These are phyloP conservation scores for Trichodelitschia bisporula DNA, from an alignment of 495 filamentous ascomycete species.

Conservation along the genomic window DNA sequence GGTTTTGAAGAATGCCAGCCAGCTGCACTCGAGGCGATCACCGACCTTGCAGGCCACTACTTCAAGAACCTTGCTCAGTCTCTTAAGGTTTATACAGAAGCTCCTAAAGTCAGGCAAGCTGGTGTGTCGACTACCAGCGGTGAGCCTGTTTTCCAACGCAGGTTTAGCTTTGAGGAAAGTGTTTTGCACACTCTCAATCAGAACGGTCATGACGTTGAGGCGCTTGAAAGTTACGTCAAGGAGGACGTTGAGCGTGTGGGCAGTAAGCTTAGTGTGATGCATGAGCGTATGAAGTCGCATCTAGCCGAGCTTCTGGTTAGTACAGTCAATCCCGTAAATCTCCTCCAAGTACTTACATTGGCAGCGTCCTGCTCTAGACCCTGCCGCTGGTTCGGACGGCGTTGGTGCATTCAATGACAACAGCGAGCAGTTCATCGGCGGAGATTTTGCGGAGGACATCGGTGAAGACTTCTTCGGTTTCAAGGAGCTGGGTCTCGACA, in stretches of 20 bases:
- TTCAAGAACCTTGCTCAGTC: conserved; percentile 62
- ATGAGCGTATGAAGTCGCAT: conserved; percentile 79
- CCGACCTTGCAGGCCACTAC: conserved; percentile 74
- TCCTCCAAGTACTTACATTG: conserved; percentile 2
- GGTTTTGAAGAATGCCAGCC: conserved; percentile 97
- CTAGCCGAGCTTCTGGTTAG: conserved; percentile 52
- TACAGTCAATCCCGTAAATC: background rate
- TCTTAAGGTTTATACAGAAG: conserved; percentile 58
- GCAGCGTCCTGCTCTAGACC: conserved; percentile 55
- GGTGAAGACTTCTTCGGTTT: conserved; percentile 98
- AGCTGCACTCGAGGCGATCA: conserved; percentile 70
- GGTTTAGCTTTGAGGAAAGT: conserved; percentile 61
- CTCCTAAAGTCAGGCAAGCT: conserved; percentile 28
- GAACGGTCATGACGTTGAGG: conserved; percentile 58
- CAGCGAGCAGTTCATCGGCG: conserved; percentile 88
- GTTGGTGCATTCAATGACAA: conserved; percentile 82
- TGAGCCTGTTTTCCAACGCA: conserved; percentile 25
- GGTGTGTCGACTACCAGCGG: conserved; percentile 17
- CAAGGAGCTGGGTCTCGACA: conserved; percentile 78
- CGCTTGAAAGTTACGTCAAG: conserved; percentile 67
- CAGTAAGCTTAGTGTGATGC: conserved; percentile 57
- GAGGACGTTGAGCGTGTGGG: conserved; percentile 84
- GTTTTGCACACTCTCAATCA: conserved; percentile 64
- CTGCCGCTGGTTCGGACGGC: conserved; percentile 52
- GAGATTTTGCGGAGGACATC: conserved; percentile 92